A percentile compares a stretch with the other conserved stretches of the same genome.
phyloP scores from a whole-genome alignment of 371 early-diverging fungal genomes.

The Lichtheimia ramosa region DNA sequence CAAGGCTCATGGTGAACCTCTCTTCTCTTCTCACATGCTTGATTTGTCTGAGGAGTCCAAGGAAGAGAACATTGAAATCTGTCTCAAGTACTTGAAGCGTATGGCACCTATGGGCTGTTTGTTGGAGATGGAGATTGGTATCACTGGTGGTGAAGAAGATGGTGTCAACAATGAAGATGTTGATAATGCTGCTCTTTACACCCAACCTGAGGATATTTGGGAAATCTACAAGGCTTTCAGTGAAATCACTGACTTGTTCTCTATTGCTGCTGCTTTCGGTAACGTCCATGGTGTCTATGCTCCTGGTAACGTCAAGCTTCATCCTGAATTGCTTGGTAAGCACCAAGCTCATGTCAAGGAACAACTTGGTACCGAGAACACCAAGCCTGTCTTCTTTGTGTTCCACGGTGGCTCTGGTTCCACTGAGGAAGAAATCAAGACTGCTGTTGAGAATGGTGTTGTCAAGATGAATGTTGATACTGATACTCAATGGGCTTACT shows the following conservation, averaged over 20 bases:
- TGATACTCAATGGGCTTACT: constrained; percentile 83
- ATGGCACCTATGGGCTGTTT: constrained; percentile 82
- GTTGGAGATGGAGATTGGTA: constrained; percentile 95
- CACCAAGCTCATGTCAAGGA: constrained; percentile 82
- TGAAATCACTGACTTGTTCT: constrained; percentile 79
- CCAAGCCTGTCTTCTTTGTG: constrained; percentile 89
- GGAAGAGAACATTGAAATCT: constrained; percentile 88
- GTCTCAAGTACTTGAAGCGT: constrained; percentile 86
- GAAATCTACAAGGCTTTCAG: constrained; percentile 85
- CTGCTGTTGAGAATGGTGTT: constrained; percentile 82
- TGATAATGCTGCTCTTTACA: constrained; percentile 86
- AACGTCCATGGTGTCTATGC: constrained; percentile 95
- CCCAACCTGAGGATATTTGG: constrained; percentile 92
- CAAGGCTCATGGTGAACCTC: constrained; percentile 85
- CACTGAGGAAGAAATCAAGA: constrained; percentile 78
- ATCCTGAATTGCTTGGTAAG: constrained; percentile 86
- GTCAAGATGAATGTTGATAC: constrained; percentile 95
- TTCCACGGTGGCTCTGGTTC: constrained; percentile 96
- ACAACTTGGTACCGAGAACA: constrained; percentile 51
- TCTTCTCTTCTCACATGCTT: constrained; percentile 97
- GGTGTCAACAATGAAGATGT: constrained; percentile 92
- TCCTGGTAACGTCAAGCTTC: constrained; percentile 89
- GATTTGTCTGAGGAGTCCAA: constrained; percentile 91
- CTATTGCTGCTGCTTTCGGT: constrained; percentile 88
- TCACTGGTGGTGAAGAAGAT: constrained; percentile 95